Evolutionary conservation across 2,329 filamentous ascomycete species (phyloP), one percentile per base, ranked within the genome.

Genomic region (Fusarium mangiferae): DNA sequence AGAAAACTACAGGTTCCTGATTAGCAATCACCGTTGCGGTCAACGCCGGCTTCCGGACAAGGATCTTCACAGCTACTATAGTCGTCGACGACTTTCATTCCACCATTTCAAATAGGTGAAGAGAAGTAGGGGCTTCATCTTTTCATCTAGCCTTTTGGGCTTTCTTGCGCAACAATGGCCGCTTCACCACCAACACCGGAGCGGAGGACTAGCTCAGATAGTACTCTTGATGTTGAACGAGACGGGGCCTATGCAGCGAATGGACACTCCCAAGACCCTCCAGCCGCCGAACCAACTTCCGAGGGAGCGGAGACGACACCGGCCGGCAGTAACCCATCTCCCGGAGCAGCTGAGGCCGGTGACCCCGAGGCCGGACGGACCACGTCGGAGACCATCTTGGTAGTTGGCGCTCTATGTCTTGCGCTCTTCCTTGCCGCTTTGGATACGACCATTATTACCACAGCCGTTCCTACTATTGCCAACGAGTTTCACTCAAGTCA

Each of bases 381-480:
- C 13, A 80, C 76, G 45, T 65, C 83, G 18, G 75, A 86, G 77
- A 85, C 82, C 13, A 69, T 79, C 52, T 78, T 85, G 56, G 77
- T 85, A 76, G 82, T 85, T 73, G 76, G 82, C 7, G 83, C 84
- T 17, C 78, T 85, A n/a, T 83, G 83, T 57, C 77, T 84, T 39
- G 80, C 83, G 4, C 81, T 89, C 24, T 88, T 89, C 79, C 83
- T 90, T 39, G 87, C 87, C 5, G 87, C 88, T 1, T 83, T 90
- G 59, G 88, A 90, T 76, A 83, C 86, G 58, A 92, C 90, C 36
- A 91, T 93, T 78, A 85, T 93, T 74, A 87, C 91, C 17, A 93
- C 91, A 0, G 90, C 91, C 11, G 85, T 93, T 10, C 91, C 92
- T 0, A 90, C 90, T 20, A 93, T 94, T 72, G 86, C 89, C 10